Base-by-base conservation (phyloP, 2,329 filamentous ascomycete species). In the Alternaria tenuissima region DNA sequence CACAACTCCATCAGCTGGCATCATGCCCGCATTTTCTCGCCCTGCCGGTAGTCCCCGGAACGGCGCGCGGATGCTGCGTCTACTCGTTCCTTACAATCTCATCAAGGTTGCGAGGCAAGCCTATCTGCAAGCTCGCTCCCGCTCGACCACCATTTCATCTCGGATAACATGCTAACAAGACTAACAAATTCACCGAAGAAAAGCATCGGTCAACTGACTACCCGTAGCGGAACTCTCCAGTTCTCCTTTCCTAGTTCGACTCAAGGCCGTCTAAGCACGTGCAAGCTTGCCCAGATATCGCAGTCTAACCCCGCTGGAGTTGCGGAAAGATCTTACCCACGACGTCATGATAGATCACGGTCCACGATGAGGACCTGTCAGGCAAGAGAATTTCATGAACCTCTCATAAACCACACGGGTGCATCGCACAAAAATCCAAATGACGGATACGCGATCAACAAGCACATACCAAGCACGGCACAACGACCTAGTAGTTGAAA, bases 181-280 rank as follows among this genome's bases (percentile, higher is more conserved):
- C 28, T 48, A 48, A 22, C 30, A 49, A 49, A 49, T 36, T 49
- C 46, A 34, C 46, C 46, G 46, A 49, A 38, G 46, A 14, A 36
- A 24, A 49, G 32, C 46, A 36, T 49, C 46, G 46, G 46, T 49
- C 32, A 49, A 20, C 11, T n/a, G 46, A 49, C 30, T 9, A 34
- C 20, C 32, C 20, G 18, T n/a, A 34, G 32, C 30, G 32, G 46
- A 49, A 49, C 34, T 24, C 36, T 49, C 22, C 34, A 22, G 20
- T 49, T 36, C 46, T 49, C 46, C 46, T 34, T 49, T 49, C 34
- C 32, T 49, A 36, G 32, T 49, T 34, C 16, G 34, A 38, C 30
- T 3, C 46, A 38, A 49, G 32, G 46, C 30, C 7, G 7, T 24
- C 32, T 16, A n/a, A 22, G 30, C 22, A 26, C 46, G 46, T 49